phyloP scores from a whole-genome alignment of 2,329 filamentous ascomycete genomes.

The Ustulina deusta region DNA sequence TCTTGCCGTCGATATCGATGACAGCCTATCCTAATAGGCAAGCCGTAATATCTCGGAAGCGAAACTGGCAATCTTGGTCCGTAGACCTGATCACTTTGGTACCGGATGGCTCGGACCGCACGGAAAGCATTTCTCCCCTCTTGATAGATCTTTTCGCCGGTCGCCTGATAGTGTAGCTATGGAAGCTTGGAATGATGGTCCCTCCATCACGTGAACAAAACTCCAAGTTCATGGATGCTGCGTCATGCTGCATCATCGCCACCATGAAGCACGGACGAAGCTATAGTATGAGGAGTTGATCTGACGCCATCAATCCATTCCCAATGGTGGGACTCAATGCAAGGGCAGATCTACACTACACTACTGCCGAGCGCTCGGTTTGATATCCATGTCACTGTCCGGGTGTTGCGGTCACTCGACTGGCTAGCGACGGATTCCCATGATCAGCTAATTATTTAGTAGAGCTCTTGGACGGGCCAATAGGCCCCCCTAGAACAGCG shows the following conservation, averaged over 20 bases:
- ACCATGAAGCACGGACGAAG: slow-evolving; percentile 1
- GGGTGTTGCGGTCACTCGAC: neutral
- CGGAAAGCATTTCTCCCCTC: slow-evolving; percentile 23
- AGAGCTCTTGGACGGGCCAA: slow-evolving; percentile 3
- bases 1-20: neutral
- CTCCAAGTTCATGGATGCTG: slow-evolving; percentile 11
- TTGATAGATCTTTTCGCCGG: slow-evolving; percentile 14
- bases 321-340: neutral
- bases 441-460: slow-evolving; percentile 7
- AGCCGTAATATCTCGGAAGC: slow-evolving; percentile 12
- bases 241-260: slow-evolving; percentile 26
- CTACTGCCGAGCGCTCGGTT: slow-evolving; percentile 2
- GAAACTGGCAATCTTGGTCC: slow-evolving; percentile 9
- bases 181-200: slow-evolving; percentile 4
- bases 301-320: slow-evolving; percentile 28
- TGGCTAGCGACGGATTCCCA: slow-evolving; percentile 3
- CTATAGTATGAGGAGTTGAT: slow-evolving; percentile 8
- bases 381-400: neutral
- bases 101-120: slow-evolving; percentile 34
- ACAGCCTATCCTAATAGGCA: slow-evolving; percentile 22
- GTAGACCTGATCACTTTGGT: slow-evolving; percentile 20
- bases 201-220: slow-evolving; percentile 21
- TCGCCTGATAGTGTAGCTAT: neutral
- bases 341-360: slow-evolving; percentile 18
- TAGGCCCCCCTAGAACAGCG: neutral